Evolutionary conservation across 148 eudicot genomes (phyloP), one percentile per base, ranked within the genome.

Genomic region (Camellia granthamiana): DNA sequence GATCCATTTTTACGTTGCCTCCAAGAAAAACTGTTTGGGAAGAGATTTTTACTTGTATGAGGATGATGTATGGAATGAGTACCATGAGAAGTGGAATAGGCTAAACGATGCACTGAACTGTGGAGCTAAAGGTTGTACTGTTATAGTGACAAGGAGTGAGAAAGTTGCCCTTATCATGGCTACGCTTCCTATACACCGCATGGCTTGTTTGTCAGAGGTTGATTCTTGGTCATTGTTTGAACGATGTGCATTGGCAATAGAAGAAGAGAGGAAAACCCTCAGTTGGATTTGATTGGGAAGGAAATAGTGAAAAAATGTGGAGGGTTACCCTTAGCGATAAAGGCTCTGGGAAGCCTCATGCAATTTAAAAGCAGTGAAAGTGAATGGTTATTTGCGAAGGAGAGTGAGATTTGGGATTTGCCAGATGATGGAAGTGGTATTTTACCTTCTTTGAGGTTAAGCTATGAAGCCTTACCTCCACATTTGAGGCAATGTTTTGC

Each of bases 81-180:
- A n/a, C n/a, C n/a, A n/a, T n/a, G n/a, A n/a, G n/a, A 3, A 18
- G 65, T 81, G 79, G 83, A 68, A 74, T 2, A 58, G 19, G 0
- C 47, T 81, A 15, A 41, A 42, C 19, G 58, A 56, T 16, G 6
- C 18, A 0, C 41, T 81, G 19, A 43, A 3, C 10, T 52, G 68
- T 44, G 65, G 74, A 6, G 4, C 64, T 0, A 8, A 0, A 15
- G 83, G 83, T 1, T 75, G 65, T 23, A 23, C 4, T 15, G n/a
- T 81, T 3, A 58, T 81, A 38, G 83, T 81, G 2, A 81, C 83
- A n/a, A 81, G 74, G 18, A 66, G 83, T 13, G 13, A 43, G 21
- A n/a, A 13, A 2, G 83, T 81, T 18, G 83, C 78, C 14, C 1
- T 13, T 14, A 63, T 62, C n/a, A 44, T 75, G 83, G 55, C 54